Conservation (phyloP, 129 eudicot genomes). For the Chrysanthemum lavandulifolium region DNA sequence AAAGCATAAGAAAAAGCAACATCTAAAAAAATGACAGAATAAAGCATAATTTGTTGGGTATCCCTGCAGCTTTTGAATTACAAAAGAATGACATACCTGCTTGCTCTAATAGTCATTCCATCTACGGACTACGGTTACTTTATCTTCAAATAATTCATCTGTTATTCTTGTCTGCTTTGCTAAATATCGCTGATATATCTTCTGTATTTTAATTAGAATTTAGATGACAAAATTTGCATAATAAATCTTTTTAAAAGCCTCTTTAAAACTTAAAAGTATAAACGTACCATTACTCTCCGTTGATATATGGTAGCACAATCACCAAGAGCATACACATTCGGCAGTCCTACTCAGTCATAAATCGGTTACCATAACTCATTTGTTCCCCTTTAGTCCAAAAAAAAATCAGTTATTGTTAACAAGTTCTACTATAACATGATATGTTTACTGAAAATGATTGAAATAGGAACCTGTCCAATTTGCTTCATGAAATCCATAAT, state of each 20-base stretch:
- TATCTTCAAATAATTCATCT: constrained; percentile 27
- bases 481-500: constrained; percentile 72
- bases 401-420: neutral
- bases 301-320: constrained; percentile 79
- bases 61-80: too few species aligned
- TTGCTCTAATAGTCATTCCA: too few species aligned
- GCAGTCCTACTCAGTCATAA: constrained; percentile 61
- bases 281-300: constrained; percentile 58
- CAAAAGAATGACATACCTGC: too few species aligned
- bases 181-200: constrained; percentile 49
- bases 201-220: constrained; percentile 29
- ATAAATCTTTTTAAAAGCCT: neutral
- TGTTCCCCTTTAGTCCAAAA: constrained; percentile 35
- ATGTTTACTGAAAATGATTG: neutral
- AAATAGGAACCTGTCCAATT: too few species aligned
- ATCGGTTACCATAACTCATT: constrained; percentile 69
- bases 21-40: too few species aligned
- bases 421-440: neutral
- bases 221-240: neutral
- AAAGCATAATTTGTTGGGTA: too few species aligned
- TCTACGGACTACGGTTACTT: too few species aligned
- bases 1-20: too few species aligned
- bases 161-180: constrained; percentile 65
- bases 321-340: constrained; percentile 62
- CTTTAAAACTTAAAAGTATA: neutral